Evolutionary conservation across 78 protist genomes (phyloP), one percentile per base, ranked within the genome.

Genomic region (Dictyostelium intermedium): DNA sequence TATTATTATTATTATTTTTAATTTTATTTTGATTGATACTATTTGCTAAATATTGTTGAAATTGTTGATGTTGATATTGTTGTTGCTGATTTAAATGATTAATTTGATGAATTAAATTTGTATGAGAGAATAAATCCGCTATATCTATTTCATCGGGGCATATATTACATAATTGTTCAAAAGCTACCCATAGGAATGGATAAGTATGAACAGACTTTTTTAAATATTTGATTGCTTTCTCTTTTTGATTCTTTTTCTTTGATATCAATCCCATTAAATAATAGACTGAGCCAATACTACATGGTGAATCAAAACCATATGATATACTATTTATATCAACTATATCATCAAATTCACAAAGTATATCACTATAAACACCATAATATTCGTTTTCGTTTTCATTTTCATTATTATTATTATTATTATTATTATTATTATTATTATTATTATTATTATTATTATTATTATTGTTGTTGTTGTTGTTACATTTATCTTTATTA

Each of bases 121-220:
- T 35, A 20, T 35, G 94, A 56, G 45, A 77, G n/a, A 73, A 83
- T 35, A 83, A 27, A 32, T 74, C 35, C 0, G 39, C 6, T 2
- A 60, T n/a, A 74, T 78, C 30, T 23, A 77, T 39, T n/a, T 77
- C 35, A 3, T 89, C 72, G 4, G 34, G 83, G 32, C 74, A 83
- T 32, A 89, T 70, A 30, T 89, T 35, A 77, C 95, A 91, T n/a
- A 91, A 63, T 78, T 83, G 92, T 34, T 91, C 92, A 23, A 61
- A 91, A 2, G 87, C 87, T 20, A 83, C 27, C 95, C 95, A 91
- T 3, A 91, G 45, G 72, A 76, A 91, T 30, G 95, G 95, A 83
- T 81, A 83, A 1, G 47, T 39, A 2, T 32, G 0, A 41, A 91
- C 37, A 14, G 56, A 32, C 63, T 60, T 50, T 41, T 91, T 83